These are phyloP conservation scores for Neurospora sublineolata DNA, from an alignment of 495 filamentous ascomycete genomes.

Conservation along the genomic window DNA sequence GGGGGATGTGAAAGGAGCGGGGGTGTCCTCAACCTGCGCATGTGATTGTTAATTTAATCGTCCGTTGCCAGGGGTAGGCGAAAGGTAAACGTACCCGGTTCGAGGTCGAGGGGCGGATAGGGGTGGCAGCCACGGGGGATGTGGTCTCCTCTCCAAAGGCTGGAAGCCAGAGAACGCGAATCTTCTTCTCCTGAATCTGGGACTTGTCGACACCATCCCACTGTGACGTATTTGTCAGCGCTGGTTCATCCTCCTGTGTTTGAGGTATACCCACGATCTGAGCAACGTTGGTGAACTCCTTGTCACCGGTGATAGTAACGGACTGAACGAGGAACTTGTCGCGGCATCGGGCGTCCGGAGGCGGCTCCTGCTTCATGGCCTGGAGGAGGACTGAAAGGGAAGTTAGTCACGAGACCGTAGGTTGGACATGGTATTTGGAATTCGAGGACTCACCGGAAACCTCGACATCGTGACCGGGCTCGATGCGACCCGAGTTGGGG, in stretches of 20 bases:
- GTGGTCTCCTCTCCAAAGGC: conserved; percentile 11
- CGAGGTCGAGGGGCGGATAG: conserved; percentile 11
- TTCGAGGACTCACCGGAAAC: conserved; percentile 61
- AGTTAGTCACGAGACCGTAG: not conserved
- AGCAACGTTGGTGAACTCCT: conserved; percentile 66
- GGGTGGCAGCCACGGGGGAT: conserved; percentile 12
- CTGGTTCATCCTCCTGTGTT: not conserved
- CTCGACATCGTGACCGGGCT: conserved; percentile 75
- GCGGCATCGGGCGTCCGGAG: conserved; percentile 73
- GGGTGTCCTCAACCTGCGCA: conserved; percentile 20
- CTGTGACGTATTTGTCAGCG: conserved; percentile 32
- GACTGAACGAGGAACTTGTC: conserved; percentile 99
- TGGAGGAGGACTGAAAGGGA: conserved; percentile 68
- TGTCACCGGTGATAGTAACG: conserved; percentile 69
- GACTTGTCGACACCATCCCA: conserved; percentile 68
- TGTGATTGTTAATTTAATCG: not conserved
- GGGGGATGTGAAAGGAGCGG: conserved; percentile 8
- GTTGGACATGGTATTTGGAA: not conserved
- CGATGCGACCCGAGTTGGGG: conserved; percentile 91
- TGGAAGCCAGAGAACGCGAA: conserved; percentile 76
- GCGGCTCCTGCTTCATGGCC: conserved; percentile 92
- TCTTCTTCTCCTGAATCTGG: conserved; percentile 83
- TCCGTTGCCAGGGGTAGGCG: no score
- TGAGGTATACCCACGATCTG: conserved; percentile 53
- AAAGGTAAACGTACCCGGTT: conserved; percentile 19